Evolutionary conservation across 805 yeast genomes (phyloP), one percentile per base, ranked within the genome.

Genomic region (Kodamaea fukazawae): DNA sequence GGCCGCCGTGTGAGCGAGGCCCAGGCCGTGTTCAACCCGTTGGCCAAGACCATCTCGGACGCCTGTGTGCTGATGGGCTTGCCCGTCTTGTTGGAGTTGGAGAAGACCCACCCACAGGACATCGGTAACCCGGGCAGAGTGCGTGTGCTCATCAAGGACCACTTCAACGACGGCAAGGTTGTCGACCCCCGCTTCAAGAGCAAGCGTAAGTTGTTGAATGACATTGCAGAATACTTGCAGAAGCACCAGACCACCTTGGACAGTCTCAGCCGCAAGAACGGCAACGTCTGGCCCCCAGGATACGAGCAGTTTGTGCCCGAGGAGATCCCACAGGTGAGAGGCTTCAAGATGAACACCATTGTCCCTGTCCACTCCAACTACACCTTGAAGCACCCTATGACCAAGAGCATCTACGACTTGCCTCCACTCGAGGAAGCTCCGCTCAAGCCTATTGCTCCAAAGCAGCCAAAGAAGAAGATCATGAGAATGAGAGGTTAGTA

Each of bases 111-210:
- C 63, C 98, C 98, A 9, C 96, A 90, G 61, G 98, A 91, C 63
- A 93, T 83, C 75, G 95, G 98, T 49, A 91, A 91, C 57, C 95
- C 97, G 4, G 99, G 99, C n/a, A 75, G 98, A 54, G 90, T 93
- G 26, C 78, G 96, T 49, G 83, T 89, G 15, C 67, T 79, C 32
- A 49, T 87, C 29, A 83, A 79, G 53, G 62, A 60, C 36, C 49
- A 51, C n/a, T 53, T 53, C 9, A 73, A 75, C 34, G 62, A 72
- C 8, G 80, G 78, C 1, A 36, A 40, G 15, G 36, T 37, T 20
- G 45, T 47, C 2, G 64, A 67, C 43, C 39, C 50, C n/a, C 45
- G 55, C 18, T 60, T 55, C 42, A 47, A 54, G 13, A 63, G 56
- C 35, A 89, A 90, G 58, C 78, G 95, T 51, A 79, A 78, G 34